A percentile compares a stretch with the other conserved stretches of the same genome.
Evolutionary conservation across 306 rosid genomes (phyloP).

Genomic region (Vachellia pachyceras): DNA sequence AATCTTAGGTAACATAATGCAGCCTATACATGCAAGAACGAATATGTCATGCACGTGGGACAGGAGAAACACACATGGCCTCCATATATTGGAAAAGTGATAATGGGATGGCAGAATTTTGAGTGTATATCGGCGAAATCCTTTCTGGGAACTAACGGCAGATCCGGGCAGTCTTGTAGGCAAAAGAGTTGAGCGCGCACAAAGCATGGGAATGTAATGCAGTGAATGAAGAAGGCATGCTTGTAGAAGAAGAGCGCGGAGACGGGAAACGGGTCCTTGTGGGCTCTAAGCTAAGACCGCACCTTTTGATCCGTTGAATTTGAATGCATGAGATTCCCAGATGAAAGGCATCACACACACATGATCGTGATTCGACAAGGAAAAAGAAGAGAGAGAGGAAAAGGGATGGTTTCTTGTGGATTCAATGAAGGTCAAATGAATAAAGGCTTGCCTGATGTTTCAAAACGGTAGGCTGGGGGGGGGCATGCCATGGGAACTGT

Average conservation of each 20-base stretch:
- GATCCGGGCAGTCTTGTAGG: neutral
- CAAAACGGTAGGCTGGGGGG: too few relatives aligned
- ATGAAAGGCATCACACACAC: too few relatives aligned
- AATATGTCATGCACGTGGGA: neutral
- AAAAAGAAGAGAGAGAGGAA: neutral
- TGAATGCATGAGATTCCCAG: neutral
- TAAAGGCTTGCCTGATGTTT: too few relatives aligned
- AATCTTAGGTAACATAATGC: neutral
- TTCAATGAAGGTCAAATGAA: neutral
- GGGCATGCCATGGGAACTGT: too few relatives aligned
- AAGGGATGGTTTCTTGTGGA: neutral
- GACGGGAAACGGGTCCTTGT: constrained; percentile 5
- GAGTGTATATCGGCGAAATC: neutral
- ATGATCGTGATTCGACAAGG: too few relatives aligned
- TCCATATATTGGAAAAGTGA: neutral
- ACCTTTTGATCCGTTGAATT: constrained; percentile 9
- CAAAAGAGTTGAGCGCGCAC: neutral
- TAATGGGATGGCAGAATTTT: neutral
- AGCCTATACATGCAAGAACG: neutral
- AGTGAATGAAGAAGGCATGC: neutral
- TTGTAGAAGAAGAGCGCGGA: neutral
- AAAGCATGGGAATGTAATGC: neutral
- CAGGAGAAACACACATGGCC: neutral
- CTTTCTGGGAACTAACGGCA: neutral
- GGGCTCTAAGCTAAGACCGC: neutral